phyloP scores from a whole-genome alignment of 768 basidiomycete species.

The Fomitopsis serialis region DNA sequence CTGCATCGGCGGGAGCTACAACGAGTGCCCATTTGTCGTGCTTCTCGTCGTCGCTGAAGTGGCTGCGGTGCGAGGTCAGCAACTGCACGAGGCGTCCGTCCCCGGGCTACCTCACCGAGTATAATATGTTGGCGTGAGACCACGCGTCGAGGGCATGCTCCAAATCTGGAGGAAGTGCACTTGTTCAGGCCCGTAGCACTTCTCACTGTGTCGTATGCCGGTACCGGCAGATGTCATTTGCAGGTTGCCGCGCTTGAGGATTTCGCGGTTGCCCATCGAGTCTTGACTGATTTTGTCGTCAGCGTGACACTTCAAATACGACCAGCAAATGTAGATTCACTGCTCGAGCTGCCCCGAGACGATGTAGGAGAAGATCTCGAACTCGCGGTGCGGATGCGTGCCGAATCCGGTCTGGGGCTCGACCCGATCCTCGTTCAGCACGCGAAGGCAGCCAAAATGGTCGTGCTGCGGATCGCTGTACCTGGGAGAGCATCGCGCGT shows the following conservation, averaged over 20 bases:
- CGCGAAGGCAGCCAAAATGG: slow-evolving; percentile 69
- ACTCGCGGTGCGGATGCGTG: slow-evolving; percentile 76
- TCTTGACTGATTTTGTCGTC: slow-evolving; percentile 56
- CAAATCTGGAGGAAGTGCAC: slow-evolving; percentile 71
- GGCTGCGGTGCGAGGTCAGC: slow-evolving; percentile 26
- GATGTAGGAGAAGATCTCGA: slow-evolving; percentile 91
- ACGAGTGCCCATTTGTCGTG: slow-evolving; percentile 62
- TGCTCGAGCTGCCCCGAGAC: slow-evolving; percentile 77
- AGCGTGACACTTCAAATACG: neutral
- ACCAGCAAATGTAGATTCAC: slow-evolving; percentile 34
- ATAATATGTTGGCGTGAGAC: slow-evolving; percentile 75
- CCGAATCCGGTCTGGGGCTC: slow-evolving; percentile 75
- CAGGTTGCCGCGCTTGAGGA: slow-evolving; percentile 82
- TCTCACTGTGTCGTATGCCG: slow-evolving; percentile 82
- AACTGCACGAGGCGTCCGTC: neutral
- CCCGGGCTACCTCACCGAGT: slow-evolving; percentile 45
- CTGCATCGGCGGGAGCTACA: slow-evolving; percentile 65
- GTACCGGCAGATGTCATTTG: slow-evolving; percentile 92
- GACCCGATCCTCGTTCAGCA: slow-evolving; percentile 94
- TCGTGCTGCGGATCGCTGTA: slow-evolving; percentile 59
- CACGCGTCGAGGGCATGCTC: slow-evolving; percentile 42
- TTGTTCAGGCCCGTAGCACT: slow-evolving; percentile 41
- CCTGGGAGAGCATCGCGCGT: slow-evolving; percentile 22
- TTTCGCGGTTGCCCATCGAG: slow-evolving; percentile 87
- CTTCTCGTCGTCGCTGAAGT: slow-evolving; percentile 83